Evolutionary conservation across 306 rosid genomes (phyloP).

Genomic region (Argentina anserina): DNA sequence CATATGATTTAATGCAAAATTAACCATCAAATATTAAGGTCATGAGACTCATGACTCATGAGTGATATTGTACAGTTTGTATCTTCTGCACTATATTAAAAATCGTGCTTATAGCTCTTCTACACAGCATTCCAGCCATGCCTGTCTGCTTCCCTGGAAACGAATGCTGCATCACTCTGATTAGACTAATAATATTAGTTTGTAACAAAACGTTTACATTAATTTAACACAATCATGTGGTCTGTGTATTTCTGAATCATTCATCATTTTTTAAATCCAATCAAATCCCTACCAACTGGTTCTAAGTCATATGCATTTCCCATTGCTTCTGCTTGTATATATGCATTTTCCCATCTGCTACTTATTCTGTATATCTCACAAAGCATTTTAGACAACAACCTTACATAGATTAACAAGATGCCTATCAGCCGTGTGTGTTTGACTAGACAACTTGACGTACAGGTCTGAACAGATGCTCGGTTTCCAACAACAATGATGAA

Average conservation of each 20-base stretch:
- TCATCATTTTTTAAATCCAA: not conserved
- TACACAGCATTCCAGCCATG: not conserved
- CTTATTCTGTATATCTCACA: not conserved
- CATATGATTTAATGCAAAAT: not conserved
- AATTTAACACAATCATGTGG: not conserved
- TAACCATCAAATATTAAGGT: not conserved
- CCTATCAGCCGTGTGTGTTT: not conserved
- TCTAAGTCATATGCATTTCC: not conserved
- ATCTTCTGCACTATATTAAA: not conserved
- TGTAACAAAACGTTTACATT: not conserved
- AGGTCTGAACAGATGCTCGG: not conserved
- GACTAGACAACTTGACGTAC: not conserved
- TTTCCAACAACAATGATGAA: not conserved
- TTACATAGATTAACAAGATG: not conserved
- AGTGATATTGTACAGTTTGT: not conserved
- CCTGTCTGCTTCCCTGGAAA: not conserved
- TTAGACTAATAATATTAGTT: not conserved
- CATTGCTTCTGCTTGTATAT: not conserved
- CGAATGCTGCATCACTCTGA: not conserved
- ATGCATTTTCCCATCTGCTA: constrained; percentile 2
- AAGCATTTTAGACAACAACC: not conserved
- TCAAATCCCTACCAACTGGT: not conserved
- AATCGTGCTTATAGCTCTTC: not conserved
- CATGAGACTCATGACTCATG: not conserved
- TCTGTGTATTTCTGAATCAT: not conserved